Evolutionary conservation across 129 eudicot species (phyloP).

Genomic region (Tagetes erecta): DNA sequence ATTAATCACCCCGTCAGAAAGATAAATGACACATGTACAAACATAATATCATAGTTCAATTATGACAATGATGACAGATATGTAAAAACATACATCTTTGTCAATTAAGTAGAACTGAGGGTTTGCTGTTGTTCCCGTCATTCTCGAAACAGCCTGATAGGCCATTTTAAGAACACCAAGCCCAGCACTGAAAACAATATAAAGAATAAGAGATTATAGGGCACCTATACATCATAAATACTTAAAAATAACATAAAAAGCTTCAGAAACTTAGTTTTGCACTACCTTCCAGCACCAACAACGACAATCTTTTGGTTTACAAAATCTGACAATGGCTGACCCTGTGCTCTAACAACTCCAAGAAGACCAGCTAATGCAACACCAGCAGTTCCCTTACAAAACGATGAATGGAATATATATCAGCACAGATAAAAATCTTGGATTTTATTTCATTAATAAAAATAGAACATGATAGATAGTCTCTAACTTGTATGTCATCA

Average conservation of each 20-base stretch:
- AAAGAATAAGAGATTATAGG: conserved; percentile 17
- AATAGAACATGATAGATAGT: background rate
- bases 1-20: background rate
- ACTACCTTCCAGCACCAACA: conserved; percentile 41
- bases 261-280: background rate
- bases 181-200: conserved; percentile 84
- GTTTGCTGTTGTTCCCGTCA: conserved; percentile 69
- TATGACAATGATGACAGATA: conserved; percentile 1
- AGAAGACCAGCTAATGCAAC: conserved; percentile 95
- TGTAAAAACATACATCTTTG: conserved; percentile 63
- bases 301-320: conserved; percentile 81
- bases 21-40: conserved; percentile 11
- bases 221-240: conserved; percentile 10
- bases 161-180: conserved; percentile 98
- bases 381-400: conserved; percentile 92
- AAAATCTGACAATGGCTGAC: conserved; percentile 70
- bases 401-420: background rate
- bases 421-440: background rate
- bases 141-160: conserved; percentile 78
- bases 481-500: conserved; percentile 14
- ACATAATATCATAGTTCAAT: background rate
- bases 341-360: conserved; percentile 94
- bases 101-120: conserved; percentile 95
- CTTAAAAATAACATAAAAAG: background rate
- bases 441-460: background rate